These are phyloP conservation scores for Tylopilus rubrobrunneus DNA, from an alignment of 768 basidiomycete genomes.

Conservation along the genomic window DNA sequence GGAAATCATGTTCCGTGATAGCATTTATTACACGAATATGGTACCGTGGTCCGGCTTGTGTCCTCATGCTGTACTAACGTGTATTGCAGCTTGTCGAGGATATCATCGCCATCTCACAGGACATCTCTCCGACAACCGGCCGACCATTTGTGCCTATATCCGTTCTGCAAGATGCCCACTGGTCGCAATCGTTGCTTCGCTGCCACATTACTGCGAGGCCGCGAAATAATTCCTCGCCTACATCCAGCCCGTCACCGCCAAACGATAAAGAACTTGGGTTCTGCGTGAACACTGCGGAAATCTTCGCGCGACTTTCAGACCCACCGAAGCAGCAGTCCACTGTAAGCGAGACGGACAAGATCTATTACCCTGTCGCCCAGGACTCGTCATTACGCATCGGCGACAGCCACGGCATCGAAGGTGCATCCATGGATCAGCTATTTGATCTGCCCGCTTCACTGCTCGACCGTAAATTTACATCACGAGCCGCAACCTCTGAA, in stretches of 20 bases:
- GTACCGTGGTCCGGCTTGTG: slow-evolving; percentile 36
- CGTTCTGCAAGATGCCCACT: slow-evolving; percentile 73
- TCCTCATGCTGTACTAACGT: not conserved
- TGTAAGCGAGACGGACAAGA: slow-evolving; percentile 26
- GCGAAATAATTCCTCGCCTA: slow-evolving; percentile 22
- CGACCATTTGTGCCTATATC: slow-evolving; percentile 64
- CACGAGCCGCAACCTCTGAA: slow-evolving; percentile 37
- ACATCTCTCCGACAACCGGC: slow-evolving; percentile 69
- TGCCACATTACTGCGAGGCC: slow-evolving; percentile 49
- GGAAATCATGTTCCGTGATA: slow-evolving; percentile 63
- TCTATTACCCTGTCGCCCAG: slow-evolving; percentile 61
- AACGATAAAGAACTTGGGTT: slow-evolving; percentile 66
- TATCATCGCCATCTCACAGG: slow-evolving; percentile 66
- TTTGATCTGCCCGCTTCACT: slow-evolving; percentile 41
- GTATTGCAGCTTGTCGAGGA: slow-evolving; percentile 70
- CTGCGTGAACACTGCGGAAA: slow-evolving; percentile 49
- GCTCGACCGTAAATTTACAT: slow-evolving; percentile 22
- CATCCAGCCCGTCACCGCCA: slow-evolving; percentile 34
- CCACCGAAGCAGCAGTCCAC: slow-evolving; percentile 13
- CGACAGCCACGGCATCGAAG: slow-evolving; percentile 52
- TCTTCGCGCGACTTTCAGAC: slow-evolving; percentile 34
- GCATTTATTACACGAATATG: slow-evolving; percentile 87
- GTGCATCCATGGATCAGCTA: slow-evolving; percentile 66
- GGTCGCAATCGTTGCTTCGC: slow-evolving; percentile 69
- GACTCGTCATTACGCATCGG: slow-evolving; percentile 77